A percentile compares a stretch with the other conserved stretches of the same genome.
phyloP scores from a whole-genome alignment of 2,329 filamentous ascomycete genomes.

The Rhinocladiella similis region DNA sequence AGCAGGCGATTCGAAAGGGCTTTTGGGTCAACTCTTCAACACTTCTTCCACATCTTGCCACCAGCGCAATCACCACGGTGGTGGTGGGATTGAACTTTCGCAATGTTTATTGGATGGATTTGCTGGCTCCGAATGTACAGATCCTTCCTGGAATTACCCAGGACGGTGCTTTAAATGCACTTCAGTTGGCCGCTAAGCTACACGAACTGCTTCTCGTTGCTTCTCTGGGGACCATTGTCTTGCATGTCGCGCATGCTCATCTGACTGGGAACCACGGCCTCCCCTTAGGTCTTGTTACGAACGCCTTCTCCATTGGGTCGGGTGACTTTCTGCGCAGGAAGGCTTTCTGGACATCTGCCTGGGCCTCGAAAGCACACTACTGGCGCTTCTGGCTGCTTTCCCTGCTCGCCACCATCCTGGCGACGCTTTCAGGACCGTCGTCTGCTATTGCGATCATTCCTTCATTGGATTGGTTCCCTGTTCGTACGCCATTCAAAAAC shows the following conservation, averaged over 20 bases:
- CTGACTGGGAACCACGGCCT: conserved; percentile 27
- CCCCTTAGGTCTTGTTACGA: conserved; percentile 29
- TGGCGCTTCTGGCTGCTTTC: conserved; percentile 21
- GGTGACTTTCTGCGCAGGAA: conserved; percentile 29
- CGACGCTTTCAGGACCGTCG: conserved; percentile 28
- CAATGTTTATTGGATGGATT: conserved; percentile 22
- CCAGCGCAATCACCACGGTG: conserved; percentile 20
- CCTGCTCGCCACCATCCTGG: conserved; percentile 25
- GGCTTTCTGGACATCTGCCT: conserved; percentile 27
- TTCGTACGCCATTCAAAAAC: conserved; percentile 15
- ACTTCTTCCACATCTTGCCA: conserved; percentile 27
- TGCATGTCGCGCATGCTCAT: conserved; percentile 26
- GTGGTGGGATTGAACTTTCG: conserved; percentile 27
- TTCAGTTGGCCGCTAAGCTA: conserved; percentile 31
- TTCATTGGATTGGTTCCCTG: conserved; percentile 23
- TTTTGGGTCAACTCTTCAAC: conserved; percentile 19
- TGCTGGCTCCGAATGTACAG: conserved; percentile 28
- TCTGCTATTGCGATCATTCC: conserved; percentile 31
- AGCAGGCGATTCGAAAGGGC: conserved; percentile 16
- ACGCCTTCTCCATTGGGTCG: conserved; percentile 27
- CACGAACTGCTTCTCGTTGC: conserved; percentile 31
- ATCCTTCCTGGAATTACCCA: conserved; percentile 25
- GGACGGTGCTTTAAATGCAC: conserved; percentile 28
- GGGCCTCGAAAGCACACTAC: conserved; percentile 19
- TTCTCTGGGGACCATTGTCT: conserved; percentile 29